Conservation (phyloP, 805 yeast species). For the Teunomyces aglyptinius region DNA sequence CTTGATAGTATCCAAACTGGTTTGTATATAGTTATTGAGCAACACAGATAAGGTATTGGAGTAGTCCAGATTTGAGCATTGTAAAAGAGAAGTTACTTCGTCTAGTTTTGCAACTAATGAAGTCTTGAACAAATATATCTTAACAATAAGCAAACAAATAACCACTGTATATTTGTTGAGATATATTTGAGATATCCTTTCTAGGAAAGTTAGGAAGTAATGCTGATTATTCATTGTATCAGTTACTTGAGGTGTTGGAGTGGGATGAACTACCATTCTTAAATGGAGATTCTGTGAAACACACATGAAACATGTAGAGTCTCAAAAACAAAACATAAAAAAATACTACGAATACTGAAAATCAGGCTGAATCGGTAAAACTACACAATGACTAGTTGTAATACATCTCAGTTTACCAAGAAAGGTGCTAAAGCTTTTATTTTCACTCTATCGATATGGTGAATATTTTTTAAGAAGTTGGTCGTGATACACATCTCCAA, state of each 20-base stretch:
- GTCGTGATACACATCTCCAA: neutral
- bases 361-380: too few relatives aligned
- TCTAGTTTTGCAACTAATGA: conserved; percentile 45
- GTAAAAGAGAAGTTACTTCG: conserved; percentile 36
- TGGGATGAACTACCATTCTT: neutral
- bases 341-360: neutral
- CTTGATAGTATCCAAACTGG: conserved; percentile 48
- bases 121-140: conserved; percentile 54
- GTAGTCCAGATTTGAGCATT: conserved; percentile 40
- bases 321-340: neutral
- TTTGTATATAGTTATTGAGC: conserved; percentile 52
- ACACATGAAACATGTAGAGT: neutral
- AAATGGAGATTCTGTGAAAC: neutral
- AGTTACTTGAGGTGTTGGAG: neutral
- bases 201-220: conserved; percentile 47
- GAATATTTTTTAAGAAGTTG: neutral
- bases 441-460: too few relatives aligned
- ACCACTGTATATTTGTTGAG: conserved; percentile 63
- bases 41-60: conserved; percentile 58
- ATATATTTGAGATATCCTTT: conserved; percentile 62
- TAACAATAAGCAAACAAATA: conserved; percentile 54
- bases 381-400: too few relatives aligned
- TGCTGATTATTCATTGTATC: neutral
- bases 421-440: too few relatives aligned
- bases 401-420: too few relatives aligned